Percentiles rank a stretch among this genome's conserved stretches.
These are phyloP conservation scores for Penicillium salamii DNA, from an alignment of 495 filamentous ascomycete species.

Conservation along the genomic window DNA sequence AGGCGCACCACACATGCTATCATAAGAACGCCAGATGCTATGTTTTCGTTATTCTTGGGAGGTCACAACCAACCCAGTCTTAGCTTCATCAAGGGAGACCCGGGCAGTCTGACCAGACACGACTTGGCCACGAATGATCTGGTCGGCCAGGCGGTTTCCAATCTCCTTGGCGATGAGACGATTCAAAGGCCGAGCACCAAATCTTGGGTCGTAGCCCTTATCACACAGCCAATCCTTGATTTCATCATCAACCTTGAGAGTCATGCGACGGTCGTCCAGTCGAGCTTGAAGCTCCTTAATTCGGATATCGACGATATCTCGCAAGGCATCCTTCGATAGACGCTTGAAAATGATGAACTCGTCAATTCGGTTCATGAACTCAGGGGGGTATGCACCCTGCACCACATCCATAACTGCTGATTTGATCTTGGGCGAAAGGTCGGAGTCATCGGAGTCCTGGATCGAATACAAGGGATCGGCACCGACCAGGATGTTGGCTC, in stretches of 20 bases:
- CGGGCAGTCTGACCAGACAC: slow-evolving; percentile 68
- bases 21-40: slow-evolving; percentile 2
- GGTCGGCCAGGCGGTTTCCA: slow-evolving; percentile 82
- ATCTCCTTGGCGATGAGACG: slow-evolving; percentile 85
- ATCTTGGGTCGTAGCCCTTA: slow-evolving; percentile 84
- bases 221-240: slow-evolving; percentile 85
- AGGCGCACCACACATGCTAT: slow-evolving; percentile 5
- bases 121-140: slow-evolving; percentile 84
- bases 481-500: slow-evolving; percentile 47
- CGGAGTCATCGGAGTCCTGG: slow-evolving; percentile 55
- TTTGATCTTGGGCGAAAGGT: slow-evolving; percentile 68
- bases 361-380: slow-evolving; percentile 95
- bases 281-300: slow-evolving; percentile 78
- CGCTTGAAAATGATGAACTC: slow-evolving; percentile 95
- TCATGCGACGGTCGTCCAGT: slow-evolving; percentile 85
- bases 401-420: slow-evolving; percentile 89
- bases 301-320: slow-evolving; percentile 92
- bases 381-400: slow-evolving; percentile 71
- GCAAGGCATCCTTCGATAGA: slow-evolving; percentile 70
- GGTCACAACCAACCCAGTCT: slow-evolving; percentile 32
- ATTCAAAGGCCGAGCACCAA: slow-evolving; percentile 91
- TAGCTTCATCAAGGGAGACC: slow-evolving; percentile 57
- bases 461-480: slow-evolving; percentile 37
- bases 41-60: slow-evolving; percentile 14
- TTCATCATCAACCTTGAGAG: slow-evolving; percentile 62